A percentile compares a stretch with the other conserved stretches of the same genome.
These are phyloP conservation scores for Wallacemonas sp. DNA, from an alignment of 208 protist genomes.

Conservation along the genomic window DNA sequence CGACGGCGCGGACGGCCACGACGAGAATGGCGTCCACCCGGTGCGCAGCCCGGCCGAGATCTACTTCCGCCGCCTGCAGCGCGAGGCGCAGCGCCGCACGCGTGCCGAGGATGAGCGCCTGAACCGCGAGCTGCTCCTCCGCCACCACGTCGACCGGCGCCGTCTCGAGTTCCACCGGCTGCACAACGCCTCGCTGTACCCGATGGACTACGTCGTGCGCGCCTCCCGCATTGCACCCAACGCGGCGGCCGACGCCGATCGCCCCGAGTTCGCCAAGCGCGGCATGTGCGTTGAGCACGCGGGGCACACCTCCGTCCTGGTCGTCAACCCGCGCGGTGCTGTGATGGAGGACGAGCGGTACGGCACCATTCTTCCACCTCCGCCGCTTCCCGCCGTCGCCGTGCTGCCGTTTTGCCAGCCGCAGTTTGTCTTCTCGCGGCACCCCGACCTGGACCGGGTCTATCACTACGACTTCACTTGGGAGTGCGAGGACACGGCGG, in stretches of 20 bases:
- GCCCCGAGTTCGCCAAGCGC: conserved; percentile 51
- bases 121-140: conserved; percentile 19
- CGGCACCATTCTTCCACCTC: conserved; percentile 30
- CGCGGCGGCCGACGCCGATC: conserved; percentile 33
- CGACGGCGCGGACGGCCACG: not conserved
- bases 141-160: conserved; percentile 23
- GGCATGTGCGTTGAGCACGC: conserved; percentile 58
- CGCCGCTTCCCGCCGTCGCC: conserved; percentile 48
- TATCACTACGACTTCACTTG: conserved; percentile 78
- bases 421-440: conserved; percentile 72
- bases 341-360: conserved; percentile 49
- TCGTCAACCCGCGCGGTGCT: conserved; percentile 53
- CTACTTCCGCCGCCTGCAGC: conserved; percentile 6
- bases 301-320: conserved; percentile 49
- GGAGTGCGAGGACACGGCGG: conserved; percentile 36
- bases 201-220: conserved; percentile 50
- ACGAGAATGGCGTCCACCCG: not conserved
- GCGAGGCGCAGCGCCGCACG: conserved; percentile 19
- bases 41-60: not conserved
- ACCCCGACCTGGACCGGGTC: conserved; percentile 56
- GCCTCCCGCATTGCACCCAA: conserved; percentile 20
- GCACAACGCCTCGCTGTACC: conserved; percentile 48
- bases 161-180: conserved; percentile 24
- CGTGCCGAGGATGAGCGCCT: conserved; percentile 25
- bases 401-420: conserved; percentile 74